Evolutionary conservation across 2,329 filamentous ascomycete species (phyloP), one percentile per base, ranked within the genome.

Genomic region (Penicillium sp.): DNA sequence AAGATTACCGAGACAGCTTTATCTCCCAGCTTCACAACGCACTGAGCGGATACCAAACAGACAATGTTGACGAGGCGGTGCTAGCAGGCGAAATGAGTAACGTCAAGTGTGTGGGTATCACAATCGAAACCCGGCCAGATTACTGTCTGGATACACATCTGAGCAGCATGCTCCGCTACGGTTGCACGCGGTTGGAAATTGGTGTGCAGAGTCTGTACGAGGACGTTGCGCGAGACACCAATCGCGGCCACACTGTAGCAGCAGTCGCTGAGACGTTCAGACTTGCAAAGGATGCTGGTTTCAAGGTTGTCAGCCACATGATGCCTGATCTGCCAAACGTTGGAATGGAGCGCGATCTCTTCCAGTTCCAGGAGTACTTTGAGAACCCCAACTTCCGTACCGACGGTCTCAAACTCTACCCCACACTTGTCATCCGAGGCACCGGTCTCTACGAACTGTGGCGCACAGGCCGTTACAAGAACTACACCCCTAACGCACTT

Each of bases 301-400:
- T 96, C 83, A 99, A 99, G 75, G 94, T 99, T 0, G 94, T 99
- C 60, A 96, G 90, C 63, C 94, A 99, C 77, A 99, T 99, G 94
- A 99, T 99, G 94, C 94, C 94, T 1, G 94, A 99, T 71, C 77
- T 99, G 45, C 94, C 94, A 4, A 99, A 99, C 67, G 94, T 99
- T 2, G 94, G 94, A 54, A 96, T 97, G 89, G 95, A 99, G 76
- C 88, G 94, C 67, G 94, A 99, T 71, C 81, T 99, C 41, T 92
- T 96, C 69, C 94, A 99, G 67, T 99, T 99, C 75, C 84, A 90
- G 61, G 95, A 99, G 72, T 99, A 99, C 73, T 99, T 99, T 67
- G 91, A 96, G 71, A 97, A 91, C 71, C 94, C 94, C 0, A 91
- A 87, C 40, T 99, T 99, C 79, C 84, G 94, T 57, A 99, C 95